phyloP scores from a whole-genome alignment of 2,329 filamentous ascomycete genomes.

The Talaromyces amestolkiae region DNA sequence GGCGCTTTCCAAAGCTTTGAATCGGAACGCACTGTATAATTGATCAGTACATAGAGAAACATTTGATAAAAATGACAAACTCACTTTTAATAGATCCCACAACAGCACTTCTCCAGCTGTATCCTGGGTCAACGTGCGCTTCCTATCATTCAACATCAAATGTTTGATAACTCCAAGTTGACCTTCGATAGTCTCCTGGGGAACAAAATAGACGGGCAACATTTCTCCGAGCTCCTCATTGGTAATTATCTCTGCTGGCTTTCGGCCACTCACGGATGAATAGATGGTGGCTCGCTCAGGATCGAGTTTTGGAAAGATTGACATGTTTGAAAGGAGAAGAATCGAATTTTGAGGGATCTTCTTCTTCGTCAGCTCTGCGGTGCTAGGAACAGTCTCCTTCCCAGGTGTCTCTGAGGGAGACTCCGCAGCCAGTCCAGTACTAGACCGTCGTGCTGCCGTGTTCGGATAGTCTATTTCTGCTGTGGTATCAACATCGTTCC shows the following conservation, averaged over 20 bases:
- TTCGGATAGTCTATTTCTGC: slow-evolving; percentile 59
- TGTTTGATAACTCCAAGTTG: slow-evolving; percentile 95
- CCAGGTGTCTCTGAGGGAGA: slow-evolving; percentile 32
- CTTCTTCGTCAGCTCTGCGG: slow-evolving; percentile 40
- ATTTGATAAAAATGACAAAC: not conserved
- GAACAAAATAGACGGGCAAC: slow-evolving; percentile 65
- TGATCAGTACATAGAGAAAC: slow-evolving; percentile 21
- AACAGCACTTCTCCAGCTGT: slow-evolving; percentile 91
- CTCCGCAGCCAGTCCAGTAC: slow-evolving; percentile 50
- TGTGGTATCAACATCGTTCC: slow-evolving; percentile 80
- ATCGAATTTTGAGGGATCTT: slow-evolving; percentile 76
- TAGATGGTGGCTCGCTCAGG: slow-evolving; percentile 56
- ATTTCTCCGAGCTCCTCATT: slow-evolving; percentile 50
- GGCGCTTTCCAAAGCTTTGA: slow-evolving; percentile 87
- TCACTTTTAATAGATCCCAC: slow-evolving; percentile 87
- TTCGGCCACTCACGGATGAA: slow-evolving; percentile 52
- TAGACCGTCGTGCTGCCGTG: slow-evolving; percentile 51
- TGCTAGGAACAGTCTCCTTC: slow-evolving; percentile 32
- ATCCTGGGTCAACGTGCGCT: slow-evolving; percentile 84
- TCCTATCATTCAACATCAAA: slow-evolving; percentile 83
- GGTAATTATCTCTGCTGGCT: slow-evolving; percentile 57
- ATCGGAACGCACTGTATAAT: slow-evolving; percentile 71
- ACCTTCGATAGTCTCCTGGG: slow-evolving; percentile 83
- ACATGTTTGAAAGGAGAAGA: slow-evolving; percentile 79
- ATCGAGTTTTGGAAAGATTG: slow-evolving; percentile 65